phyloP scores from a whole-genome alignment of 2,329 filamentous ascomycete genomes.

The Coniochaeta sp. region DNA sequence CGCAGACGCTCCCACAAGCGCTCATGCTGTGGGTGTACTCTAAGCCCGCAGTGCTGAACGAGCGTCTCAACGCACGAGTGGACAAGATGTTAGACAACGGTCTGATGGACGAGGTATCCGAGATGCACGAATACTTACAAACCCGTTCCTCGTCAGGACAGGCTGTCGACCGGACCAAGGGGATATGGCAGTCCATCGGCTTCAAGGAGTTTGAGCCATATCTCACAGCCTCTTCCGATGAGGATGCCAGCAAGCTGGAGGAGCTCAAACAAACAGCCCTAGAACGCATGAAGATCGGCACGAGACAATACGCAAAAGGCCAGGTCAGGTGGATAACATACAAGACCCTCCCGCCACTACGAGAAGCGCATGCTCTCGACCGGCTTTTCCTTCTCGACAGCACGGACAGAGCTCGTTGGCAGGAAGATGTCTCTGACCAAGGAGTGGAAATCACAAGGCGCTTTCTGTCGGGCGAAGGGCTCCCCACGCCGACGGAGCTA shows the following conservation, averaged over 20 bases:
- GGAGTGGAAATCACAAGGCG: slow-evolving; percentile 53
- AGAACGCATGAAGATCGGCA: slow-evolving; percentile 74
- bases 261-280: slow-evolving; percentile 53
- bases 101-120: slow-evolving; percentile 40
- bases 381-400: slow-evolving; percentile 77
- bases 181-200: slow-evolving; percentile 95
- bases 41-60: slow-evolving; percentile 57
- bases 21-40: slow-evolving; percentile 86
- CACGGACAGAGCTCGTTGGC: slow-evolving; percentile 58
- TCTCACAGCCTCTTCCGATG: slow-evolving; percentile 36
- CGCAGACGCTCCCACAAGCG: slow-evolving; percentile 29
- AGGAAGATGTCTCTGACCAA: slow-evolving; percentile 54
- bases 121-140: slow-evolving; percentile 34
- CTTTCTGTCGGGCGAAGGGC: slow-evolving; percentile 53
- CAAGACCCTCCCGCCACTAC: slow-evolving; percentile 68
- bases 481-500: slow-evolving; percentile 43
- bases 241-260: slow-evolving; percentile 29
- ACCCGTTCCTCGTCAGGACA: slow-evolving; percentile 34
- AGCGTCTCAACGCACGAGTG: slow-evolving; percentile 69
- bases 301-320: slow-evolving; percentile 77
- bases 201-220: slow-evolving; percentile 86
- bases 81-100: slow-evolving; percentile 69
- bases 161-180: slow-evolving; percentile 63
- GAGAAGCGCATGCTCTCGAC: slow-evolving; percentile 43
- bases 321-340: slow-evolving; percentile 83